A percentile compares a stretch with the other conserved stretches of the same genome.
Evolutionary conservation across 2,329 filamentous ascomycete genomes (phyloP).

Genomic region (Penicillium sp.): DNA sequence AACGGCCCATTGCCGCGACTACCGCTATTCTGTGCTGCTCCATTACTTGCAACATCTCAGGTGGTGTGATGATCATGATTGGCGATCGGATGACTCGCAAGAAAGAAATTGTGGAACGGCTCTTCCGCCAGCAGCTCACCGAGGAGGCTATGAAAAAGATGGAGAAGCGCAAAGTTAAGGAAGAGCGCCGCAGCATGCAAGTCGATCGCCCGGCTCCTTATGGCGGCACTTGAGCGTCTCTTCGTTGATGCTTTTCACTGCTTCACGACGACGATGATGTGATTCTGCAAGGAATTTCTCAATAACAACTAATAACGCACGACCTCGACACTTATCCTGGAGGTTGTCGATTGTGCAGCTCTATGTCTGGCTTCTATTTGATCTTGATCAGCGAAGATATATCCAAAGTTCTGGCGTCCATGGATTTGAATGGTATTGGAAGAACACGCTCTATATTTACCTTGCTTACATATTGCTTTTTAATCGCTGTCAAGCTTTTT

Average conservation of each 20-base stretch:
- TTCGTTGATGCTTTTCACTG: slow-evolving; percentile 1
- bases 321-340: not conserved
- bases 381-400: slow-evolving; percentile 1
- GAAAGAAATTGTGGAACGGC: slow-evolving; percentile 74
- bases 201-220: slow-evolving; percentile 15
- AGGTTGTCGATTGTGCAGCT: slow-evolving; percentile 12
- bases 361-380: not conserved
- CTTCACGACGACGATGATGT: slow-evolving; percentile 16
- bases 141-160: slow-evolving; percentile 56
- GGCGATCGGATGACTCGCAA: slow-evolving; percentile 73
- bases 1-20: slow-evolving; percentile 64
- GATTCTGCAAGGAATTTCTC: not conserved
- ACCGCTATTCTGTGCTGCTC: slow-evolving; percentile 75
- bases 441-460: not conserved
- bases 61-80: slow-evolving; percentile 68
- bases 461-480: slow-evolving; percentile 3
- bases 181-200: slow-evolving; percentile 26
- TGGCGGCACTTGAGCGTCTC: slow-evolving; percentile 12
- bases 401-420: slow-evolving; percentile 9
- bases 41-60: slow-evolving; percentile 70
- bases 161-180: slow-evolving; percentile 45
- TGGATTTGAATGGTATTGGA: not conserved
- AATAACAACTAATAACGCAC: slow-evolving; percentile 1
- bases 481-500: slow-evolving; percentile 7
- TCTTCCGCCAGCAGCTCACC: slow-evolving; percentile 72